These are phyloP conservation scores for Pyrenochaeta sp. DNA, from an alignment of 2,329 filamentous ascomycete species.

Conservation along the genomic window DNA sequence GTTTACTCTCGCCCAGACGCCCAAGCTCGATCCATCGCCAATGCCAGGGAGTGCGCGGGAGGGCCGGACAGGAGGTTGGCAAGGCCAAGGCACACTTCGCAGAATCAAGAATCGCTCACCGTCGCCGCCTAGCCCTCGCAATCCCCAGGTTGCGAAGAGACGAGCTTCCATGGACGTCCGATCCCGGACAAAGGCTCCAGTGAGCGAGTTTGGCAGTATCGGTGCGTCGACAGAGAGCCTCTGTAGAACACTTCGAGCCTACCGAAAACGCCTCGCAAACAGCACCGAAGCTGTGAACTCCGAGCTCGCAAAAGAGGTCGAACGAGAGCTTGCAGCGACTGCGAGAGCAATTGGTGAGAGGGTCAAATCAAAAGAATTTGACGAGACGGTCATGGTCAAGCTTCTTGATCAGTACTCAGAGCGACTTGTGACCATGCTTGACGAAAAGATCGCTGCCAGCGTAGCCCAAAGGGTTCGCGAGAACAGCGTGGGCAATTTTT, in stretches of 20 bases:
- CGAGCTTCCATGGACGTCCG: slow-evolving; percentile 61
- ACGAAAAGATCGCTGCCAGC: slow-evolving; percentile 69
- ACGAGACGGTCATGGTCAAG: slow-evolving; percentile 58
- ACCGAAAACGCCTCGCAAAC: slow-evolving; percentile 65
- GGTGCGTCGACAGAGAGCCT: slow-evolving; percentile 62
- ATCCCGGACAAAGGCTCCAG: slow-evolving; percentile 54
- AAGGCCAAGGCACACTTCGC: slow-evolving; percentile 30
- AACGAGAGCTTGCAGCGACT: slow-evolving; percentile 64
- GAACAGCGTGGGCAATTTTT: slow-evolving; percentile 41
- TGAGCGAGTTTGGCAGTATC: slow-evolving; percentile 46
- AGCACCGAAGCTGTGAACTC: slow-evolving; percentile 56
- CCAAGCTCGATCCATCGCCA: slow-evolving; percentile 55
- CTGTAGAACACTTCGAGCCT: slow-evolving; percentile 64
- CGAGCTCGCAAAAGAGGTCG: slow-evolving; percentile 62
- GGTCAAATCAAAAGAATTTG: slow-evolving; percentile 50
- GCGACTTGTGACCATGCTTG: slow-evolving; percentile 73
- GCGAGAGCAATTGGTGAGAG: slow-evolving; percentile 55
- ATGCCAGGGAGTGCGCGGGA: slow-evolving; percentile 37
- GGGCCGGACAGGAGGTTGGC: slow-evolving; percentile 23
- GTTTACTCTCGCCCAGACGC: slow-evolving; percentile 57
- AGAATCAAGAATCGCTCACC: slow-evolving; percentile 52
- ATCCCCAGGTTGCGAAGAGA: slow-evolving; percentile 49
- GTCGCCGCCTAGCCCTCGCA: slow-evolving; percentile 51
- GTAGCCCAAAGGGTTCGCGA: slow-evolving; percentile 48
- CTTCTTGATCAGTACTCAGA: slow-evolving; percentile 80